These are phyloP conservation scores for Aspergillus carlsbadensis DNA, from an alignment of 495 filamentous ascomycete genomes.

Conservation along the genomic window DNA sequence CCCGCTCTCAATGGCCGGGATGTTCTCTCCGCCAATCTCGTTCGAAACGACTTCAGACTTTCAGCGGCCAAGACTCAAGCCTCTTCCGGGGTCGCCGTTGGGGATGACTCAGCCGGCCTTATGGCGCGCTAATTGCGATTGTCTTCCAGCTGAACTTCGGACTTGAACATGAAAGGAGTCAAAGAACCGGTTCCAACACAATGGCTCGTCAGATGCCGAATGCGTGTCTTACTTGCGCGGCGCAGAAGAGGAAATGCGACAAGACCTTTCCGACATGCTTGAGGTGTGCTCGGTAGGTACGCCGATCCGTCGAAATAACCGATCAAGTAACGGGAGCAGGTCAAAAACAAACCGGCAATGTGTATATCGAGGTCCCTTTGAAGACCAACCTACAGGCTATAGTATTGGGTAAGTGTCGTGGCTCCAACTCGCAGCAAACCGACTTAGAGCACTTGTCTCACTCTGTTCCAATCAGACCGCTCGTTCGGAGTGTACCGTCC, in stretches of 20 bases:
- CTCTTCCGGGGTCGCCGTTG: too few relatives aligned
- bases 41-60: too few relatives aligned
- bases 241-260: background rate
- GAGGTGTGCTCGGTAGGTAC: background rate
- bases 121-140: too few relatives aligned
- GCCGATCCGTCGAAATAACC: background rate
- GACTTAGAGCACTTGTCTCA: background rate
- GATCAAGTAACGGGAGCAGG: background rate
- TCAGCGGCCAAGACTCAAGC: too few relatives aligned
- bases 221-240: background rate
- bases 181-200: too few relatives aligned
- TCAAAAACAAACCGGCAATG: background rate
- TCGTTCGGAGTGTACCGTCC: background rate
- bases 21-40: too few relatives aligned
- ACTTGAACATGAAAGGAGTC: too few relatives aligned
- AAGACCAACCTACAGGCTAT: background rate
- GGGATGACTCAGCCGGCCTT: too few relatives aligned
- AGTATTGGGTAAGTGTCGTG: background rate
- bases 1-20: too few relatives aligned
- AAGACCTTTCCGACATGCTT: background rate
- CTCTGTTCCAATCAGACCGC: background rate
- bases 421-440: background rate
- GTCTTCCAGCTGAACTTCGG: constrained; percentile 13
- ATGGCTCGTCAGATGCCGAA: background rate
- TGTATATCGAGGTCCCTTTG: background rate